Conservation (phyloP, 2,329 filamentous ascomycete genomes). For the Grosmannia penicillata region DNA sequence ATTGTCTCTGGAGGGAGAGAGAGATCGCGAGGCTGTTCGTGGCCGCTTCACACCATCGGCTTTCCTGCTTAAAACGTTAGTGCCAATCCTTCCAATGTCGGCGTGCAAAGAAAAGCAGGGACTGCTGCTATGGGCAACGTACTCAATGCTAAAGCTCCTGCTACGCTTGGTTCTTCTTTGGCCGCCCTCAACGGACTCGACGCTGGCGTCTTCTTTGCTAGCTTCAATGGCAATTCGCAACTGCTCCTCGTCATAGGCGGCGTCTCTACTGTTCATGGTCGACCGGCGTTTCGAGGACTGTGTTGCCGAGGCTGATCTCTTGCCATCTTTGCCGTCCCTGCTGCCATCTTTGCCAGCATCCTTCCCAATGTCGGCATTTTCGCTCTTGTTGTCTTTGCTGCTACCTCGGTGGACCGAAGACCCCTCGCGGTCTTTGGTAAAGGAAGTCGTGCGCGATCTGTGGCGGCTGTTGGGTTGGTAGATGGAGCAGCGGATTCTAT, state of each 20-base stretch:
- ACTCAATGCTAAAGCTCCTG: conserved; percentile 91
- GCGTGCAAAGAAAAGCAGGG: too few relatives aligned
- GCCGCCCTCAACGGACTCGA: conserved; percentile 28
- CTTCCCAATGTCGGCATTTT: background rate
- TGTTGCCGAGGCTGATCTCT: conserved; percentile 25
- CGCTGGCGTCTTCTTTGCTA: conserved; percentile 66
- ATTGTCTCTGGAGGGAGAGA: conserved; percentile 39
- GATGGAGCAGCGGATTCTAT: conserved; percentile 50
- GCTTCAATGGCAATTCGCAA: conserved; percentile 86
- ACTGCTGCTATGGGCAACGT: too few relatives aligned
- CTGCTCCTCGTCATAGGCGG: conserved; percentile 91
- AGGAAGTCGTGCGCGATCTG: conserved; percentile 47
- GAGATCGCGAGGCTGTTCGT: conserved; percentile 64
- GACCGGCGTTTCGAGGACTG: conserved; percentile 70
- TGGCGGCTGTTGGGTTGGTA: conserved; percentile 45
- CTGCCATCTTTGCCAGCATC: conserved; percentile 13
- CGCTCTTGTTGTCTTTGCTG: conserved; percentile 38
- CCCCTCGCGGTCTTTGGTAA: conserved; percentile 45
- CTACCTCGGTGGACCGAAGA: conserved; percentile 37
- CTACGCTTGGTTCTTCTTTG: conserved; percentile 62
- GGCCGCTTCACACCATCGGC: conserved; percentile 63
- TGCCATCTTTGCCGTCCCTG: conserved; percentile 4
- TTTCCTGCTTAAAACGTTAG: conserved; percentile 48
- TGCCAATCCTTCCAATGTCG: too few relatives aligned
- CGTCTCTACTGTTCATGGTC: conserved; percentile 93